Conservation (phyloP, 2,329 filamentous ascomycete species). For the Neofusicoccum cordaticola region DNA sequence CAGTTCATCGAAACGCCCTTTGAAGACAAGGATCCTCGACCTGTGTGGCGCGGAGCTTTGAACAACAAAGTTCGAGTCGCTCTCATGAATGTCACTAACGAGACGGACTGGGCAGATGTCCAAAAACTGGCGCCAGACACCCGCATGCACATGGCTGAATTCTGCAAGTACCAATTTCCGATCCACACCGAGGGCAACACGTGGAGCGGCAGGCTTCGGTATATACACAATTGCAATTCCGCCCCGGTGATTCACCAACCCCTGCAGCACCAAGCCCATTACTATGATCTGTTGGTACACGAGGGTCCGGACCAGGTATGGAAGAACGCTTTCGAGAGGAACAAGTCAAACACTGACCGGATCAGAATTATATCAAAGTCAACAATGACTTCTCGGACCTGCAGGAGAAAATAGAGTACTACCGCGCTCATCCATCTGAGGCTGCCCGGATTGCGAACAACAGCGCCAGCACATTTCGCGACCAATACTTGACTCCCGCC, state of each 20-base stretch:
- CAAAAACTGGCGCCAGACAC: constrained; percentile 21
- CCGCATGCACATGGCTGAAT: constrained; percentile 25
- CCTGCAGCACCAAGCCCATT: constrained; percentile 49
- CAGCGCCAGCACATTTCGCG: constrained; percentile 47
- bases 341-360: neutral
- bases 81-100: constrained; percentile 24
- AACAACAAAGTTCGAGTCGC: constrained; percentile 25
- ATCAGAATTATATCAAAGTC: constrained; percentile 51
- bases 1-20: constrained; percentile 20
- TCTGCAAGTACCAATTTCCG: constrained; percentile 23
- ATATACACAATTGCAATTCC: constrained; percentile 36
- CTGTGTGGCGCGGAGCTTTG: constrained; percentile 34
- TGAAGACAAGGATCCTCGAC: constrained; percentile 25
- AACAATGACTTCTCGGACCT: constrained; percentile 44
- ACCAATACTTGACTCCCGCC: constrained; percentile 54
- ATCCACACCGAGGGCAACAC: constrained; percentile 27
- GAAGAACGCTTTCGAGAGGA: neutral
- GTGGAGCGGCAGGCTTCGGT: constrained; percentile 34
- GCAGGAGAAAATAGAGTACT: constrained; percentile 36
- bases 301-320: constrained; percentile 34
- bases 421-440: constrained; percentile 41
- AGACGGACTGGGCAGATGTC: constrained; percentile 29
- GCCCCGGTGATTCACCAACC: constrained; percentile 49
- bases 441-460: constrained; percentile 53
- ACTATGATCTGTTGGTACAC: constrained; percentile 46